These are phyloP conservation scores for Centella asiatica DNA, from an alignment of 129 eudicot species.

Conservation along the genomic window DNA sequence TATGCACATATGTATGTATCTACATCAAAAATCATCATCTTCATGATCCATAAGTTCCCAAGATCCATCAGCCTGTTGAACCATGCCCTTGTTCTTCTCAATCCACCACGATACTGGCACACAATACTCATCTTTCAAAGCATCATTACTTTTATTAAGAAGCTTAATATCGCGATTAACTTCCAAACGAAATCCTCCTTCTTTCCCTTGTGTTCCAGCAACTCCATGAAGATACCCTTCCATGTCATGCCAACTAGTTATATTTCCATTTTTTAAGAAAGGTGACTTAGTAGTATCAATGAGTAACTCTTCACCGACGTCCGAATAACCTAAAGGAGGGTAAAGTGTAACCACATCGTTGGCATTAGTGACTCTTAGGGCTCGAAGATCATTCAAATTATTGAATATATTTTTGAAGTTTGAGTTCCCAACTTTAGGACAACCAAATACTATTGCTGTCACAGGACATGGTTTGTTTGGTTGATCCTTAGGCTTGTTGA, in stretches of 20 bases:
- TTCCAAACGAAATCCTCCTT: slow-evolving; percentile 56
- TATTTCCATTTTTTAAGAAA: slow-evolving; percentile 17
- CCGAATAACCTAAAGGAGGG: slow-evolving; percentile 33
- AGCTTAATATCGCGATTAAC: slow-evolving; percentile 44
- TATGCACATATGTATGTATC: no score
- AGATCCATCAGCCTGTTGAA: slow-evolving; percentile 70
- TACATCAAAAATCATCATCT: slow-evolving; percentile 27
- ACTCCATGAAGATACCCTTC: slow-evolving; percentile 82
- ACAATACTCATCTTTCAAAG: slow-evolving; percentile 52
- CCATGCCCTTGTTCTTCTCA: slow-evolving; percentile 74
- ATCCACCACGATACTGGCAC: slow-evolving; percentile 68
- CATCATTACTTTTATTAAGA: slow-evolving; percentile 55
- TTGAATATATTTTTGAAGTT: slow-evolving; percentile 19
- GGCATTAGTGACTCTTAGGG: slow-evolving; percentile 22
- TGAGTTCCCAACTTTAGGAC: slow-evolving; percentile 39
- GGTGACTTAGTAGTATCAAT: slow-evolving; percentile 23
- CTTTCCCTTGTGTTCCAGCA: slow-evolving; percentile 65
- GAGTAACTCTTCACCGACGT: slow-evolving; percentile 28
- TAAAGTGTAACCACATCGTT: slow-evolving; percentile 29
- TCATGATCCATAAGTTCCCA: slow-evolving; percentile 73
- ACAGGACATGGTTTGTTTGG: slow-evolving; percentile 36
- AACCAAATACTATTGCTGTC: slow-evolving; percentile 37
- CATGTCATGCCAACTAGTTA: slow-evolving; percentile 27
- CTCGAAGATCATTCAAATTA: slow-evolving; percentile 20
- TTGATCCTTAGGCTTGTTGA: slow-evolving; percentile 18